Base-by-base conservation (phyloP, 768 basidiomycete genomes). In the Suillus clintonianus region DNA sequence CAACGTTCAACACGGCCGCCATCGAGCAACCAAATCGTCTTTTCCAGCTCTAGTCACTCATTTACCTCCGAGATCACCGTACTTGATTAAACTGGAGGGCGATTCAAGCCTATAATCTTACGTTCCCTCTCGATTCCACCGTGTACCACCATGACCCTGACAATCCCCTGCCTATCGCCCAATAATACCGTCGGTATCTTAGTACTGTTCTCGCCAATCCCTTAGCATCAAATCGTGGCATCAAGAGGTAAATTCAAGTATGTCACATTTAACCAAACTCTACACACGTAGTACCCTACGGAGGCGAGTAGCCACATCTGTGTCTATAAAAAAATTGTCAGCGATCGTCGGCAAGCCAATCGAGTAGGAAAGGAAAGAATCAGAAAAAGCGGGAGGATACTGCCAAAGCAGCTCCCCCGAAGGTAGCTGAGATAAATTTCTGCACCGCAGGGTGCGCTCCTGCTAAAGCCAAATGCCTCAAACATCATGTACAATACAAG, bases 381-480 rank as follows among this genome's bases (percentile, higher is more conserved):
- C 82, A 84, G 81, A 78, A 62, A 74, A 75, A 84, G 76, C 85
- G 83, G 82, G 76, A 74, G 64, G 63, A 58, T 63, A 60, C 74
- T 78, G 64, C 78, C 76, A 80, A 80, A 76, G 78, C 74, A 73
- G 74, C 70, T 76, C 75, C 80, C 82, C 86, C 85, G 89, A 90
- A 92, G 91, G 91, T 92, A 92, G 90, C 90, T 92, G 91, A 92
- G 91, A 85, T 90, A 82, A 74, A 69, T 86, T 89, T 92, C 90
- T 90, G 88, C 91, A 92, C 76, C 81, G 89, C 87, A 85, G 84
- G 85, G 77, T 68, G 70, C 30, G 24, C 65, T 65, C 82, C 84
- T 80, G 86, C 89, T 92, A 91, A 91, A 91, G 90, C 90, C 90
- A 92, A 91, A 91, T 92, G 90, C 90, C 90, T 92, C 90, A 91